phyloP scores from a whole-genome alignment of 805 yeast species.

The Yamadazyma insecticola region DNA sequence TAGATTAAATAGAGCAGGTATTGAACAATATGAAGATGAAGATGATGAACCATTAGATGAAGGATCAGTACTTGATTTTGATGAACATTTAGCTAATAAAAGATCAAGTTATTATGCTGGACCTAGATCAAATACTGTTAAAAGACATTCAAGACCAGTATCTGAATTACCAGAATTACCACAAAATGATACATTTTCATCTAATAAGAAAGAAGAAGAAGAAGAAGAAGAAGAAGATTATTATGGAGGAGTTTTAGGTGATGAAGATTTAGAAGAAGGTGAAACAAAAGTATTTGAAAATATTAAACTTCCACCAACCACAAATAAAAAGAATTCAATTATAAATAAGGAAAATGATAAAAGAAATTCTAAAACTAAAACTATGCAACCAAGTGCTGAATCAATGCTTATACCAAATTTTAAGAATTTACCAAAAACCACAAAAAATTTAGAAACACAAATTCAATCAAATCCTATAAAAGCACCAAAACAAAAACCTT shows the following conservation, averaged over 20 bases:
- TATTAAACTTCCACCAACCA: slow-evolving; percentile 44
- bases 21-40: slow-evolving; percentile 22
- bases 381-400: slow-evolving; percentile 31
- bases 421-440: slow-evolving; percentile 5
- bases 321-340: slow-evolving; percentile 3
- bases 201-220: slow-evolving; percentile 19
- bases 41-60: slow-evolving; percentile 30
- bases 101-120: slow-evolving; percentile 36
- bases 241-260: too few relatives aligned
- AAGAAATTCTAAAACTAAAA: slow-evolving; percentile 14
- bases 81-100: slow-evolving; percentile 35
- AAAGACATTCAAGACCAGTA: slow-evolving; percentile 28
- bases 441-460: slow-evolving; percentile 1
- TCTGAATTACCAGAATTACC: slow-evolving; percentile 29
- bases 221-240: slow-evolving; percentile 21
- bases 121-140: slow-evolving; percentile 13
- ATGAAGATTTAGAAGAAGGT: slow-evolving; percentile 23
- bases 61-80: slow-evolving; percentile 38
- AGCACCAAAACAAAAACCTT: slow-evolving; percentile 15
- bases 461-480: slow-evolving; percentile 3
- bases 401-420: slow-evolving; percentile 31
- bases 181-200: slow-evolving; percentile 38
- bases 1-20: slow-evolving; percentile 33
- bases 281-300: slow-evolving; percentile 35
- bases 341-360: background rate